phyloP scores from a whole-genome alignment of 2,329 filamentous ascomycete genomes.

The Cylindrodendrum hubeiense region DNA sequence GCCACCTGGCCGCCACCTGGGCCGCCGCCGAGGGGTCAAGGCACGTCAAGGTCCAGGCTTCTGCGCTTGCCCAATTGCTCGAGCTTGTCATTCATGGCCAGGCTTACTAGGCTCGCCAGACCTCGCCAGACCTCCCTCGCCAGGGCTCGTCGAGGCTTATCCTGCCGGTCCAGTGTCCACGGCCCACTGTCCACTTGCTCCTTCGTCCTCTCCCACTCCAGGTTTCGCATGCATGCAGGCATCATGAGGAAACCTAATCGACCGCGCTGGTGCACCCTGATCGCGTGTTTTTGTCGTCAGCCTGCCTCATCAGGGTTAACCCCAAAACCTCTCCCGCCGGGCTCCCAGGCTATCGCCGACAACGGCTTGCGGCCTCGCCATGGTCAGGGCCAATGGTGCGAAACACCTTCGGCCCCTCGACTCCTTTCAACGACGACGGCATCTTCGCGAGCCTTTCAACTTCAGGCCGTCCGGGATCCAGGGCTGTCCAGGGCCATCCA shows the following conservation, averaged over 20 bases:
- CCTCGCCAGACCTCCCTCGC: not conserved
- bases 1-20: not conserved
- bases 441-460: constrained; percentile 17
- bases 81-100: not conserved
- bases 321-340: constrained; percentile 27
- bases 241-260: constrained; percentile 44
- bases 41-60: not conserved
- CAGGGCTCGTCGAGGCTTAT: not conserved
- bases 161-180: not conserved
- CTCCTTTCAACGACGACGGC: constrained; percentile 8
- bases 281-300: constrained; percentile 47
- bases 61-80: not conserved
- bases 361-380: constrained; percentile 22
- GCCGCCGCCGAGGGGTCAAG: too few species aligned
- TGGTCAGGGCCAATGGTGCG: constrained; percentile 21
- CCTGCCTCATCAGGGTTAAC: constrained; percentile 33
- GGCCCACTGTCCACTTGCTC: constrained; percentile 3
- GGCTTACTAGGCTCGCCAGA: not conserved
- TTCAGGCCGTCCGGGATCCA: not conserved
- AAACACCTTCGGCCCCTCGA: constrained; percentile 19
- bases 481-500: not conserved
- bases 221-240: constrained; percentile 43
- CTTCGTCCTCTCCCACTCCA: constrained; percentile 39
- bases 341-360: constrained; percentile 27
- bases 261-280: constrained; percentile 37